Conservation (phyloP, 495 filamentous ascomycete genomes). For the Friedmanniomyces endolithicus region DNA sequence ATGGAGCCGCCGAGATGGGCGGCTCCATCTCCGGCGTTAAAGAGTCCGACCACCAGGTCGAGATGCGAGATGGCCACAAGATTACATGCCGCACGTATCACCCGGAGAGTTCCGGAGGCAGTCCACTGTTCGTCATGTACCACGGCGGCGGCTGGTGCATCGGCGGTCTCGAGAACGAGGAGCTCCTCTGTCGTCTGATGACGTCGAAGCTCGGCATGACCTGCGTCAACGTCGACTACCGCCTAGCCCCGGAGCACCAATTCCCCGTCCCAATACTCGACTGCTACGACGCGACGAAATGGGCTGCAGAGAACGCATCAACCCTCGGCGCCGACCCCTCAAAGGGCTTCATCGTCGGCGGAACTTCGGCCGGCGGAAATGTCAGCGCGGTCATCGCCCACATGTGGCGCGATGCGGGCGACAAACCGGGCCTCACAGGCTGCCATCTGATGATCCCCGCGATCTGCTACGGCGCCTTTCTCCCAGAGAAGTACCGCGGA, state of each 20-base stretch:
- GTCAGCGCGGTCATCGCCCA: constrained; percentile 34
- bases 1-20: constrained; percentile 10
- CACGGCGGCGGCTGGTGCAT: constrained; percentile 20
- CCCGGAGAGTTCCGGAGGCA: constrained; percentile 13
- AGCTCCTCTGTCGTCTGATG: constrained; percentile 14
- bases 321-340: constrained; percentile 30
- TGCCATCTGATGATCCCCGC: constrained; percentile 34
- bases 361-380: constrained; percentile 39
- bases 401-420: constrained; percentile 32
- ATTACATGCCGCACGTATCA: constrained; percentile 18
- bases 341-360: constrained; percentile 40
- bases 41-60: constrained; percentile 19
- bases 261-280: constrained; percentile 39
- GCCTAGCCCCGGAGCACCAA: constrained; percentile 36
- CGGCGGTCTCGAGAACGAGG: constrained; percentile 22
- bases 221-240: constrained; percentile 37
- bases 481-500: constrained; percentile 26
- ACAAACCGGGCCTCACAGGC: constrained; percentile 36
- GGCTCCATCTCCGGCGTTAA: constrained; percentile 12
- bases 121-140: constrained; percentile 19
- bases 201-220: constrained; percentile 24
- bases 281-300: constrained; percentile 39
- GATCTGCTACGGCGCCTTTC: constrained; percentile 4
- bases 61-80: constrained; percentile 18
- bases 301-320: constrained; percentile 33